Evolutionary conservation across 805 yeast species (phyloP).

Genomic region (Zygotorulaspora danielsina): DNA sequence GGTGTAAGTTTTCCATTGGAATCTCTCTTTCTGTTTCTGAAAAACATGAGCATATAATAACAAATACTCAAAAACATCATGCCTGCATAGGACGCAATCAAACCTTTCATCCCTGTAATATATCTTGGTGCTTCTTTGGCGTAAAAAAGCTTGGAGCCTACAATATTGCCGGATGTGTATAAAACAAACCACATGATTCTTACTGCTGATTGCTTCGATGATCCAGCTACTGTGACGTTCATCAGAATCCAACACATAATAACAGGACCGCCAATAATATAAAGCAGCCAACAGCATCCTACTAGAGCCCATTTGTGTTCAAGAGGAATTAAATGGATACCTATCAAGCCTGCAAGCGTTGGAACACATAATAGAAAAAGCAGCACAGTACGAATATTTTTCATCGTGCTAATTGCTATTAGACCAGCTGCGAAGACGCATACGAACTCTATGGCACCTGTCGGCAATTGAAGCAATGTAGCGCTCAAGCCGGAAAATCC

Average conservation of each 20-base stretch:
- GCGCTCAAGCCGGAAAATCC: constrained; percentile 23
- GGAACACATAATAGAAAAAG: constrained; percentile 21
- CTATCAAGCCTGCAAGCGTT: constrained; percentile 21
- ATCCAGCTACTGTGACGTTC: constrained; percentile 22
- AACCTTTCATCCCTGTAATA: constrained; percentile 22
- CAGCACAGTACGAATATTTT: constrained; percentile 16
- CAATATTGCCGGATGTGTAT: constrained; percentile 22
- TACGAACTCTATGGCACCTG: constrained; percentile 23
- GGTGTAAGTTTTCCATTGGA: constrained; percentile 15
- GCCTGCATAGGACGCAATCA: constrained; percentile 19
- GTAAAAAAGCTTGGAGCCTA: constrained; percentile 20
- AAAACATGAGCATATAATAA: constrained; percentile 16
- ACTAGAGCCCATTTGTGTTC: constrained; percentile 23
- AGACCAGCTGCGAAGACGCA: constrained; percentile 22
- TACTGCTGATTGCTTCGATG: constrained; percentile 18
- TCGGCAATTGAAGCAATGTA: constrained; percentile 18
- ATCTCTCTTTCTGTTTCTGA: constrained; percentile 19
- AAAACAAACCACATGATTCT: constrained; percentile 21
- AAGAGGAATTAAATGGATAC: constrained; percentile 20
- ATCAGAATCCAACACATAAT: constrained; percentile 23
- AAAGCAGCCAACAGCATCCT: constrained; percentile 22
- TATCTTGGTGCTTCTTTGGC: constrained; percentile 22
- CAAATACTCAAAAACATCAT: constrained; percentile 21
- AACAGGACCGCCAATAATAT: constrained; percentile 24
- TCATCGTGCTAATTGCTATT: constrained; percentile 20